phyloP scores from a whole-genome alignment of 2,329 filamentous ascomycete genomes.

The Pseudogymnoascus sp. region DNA sequence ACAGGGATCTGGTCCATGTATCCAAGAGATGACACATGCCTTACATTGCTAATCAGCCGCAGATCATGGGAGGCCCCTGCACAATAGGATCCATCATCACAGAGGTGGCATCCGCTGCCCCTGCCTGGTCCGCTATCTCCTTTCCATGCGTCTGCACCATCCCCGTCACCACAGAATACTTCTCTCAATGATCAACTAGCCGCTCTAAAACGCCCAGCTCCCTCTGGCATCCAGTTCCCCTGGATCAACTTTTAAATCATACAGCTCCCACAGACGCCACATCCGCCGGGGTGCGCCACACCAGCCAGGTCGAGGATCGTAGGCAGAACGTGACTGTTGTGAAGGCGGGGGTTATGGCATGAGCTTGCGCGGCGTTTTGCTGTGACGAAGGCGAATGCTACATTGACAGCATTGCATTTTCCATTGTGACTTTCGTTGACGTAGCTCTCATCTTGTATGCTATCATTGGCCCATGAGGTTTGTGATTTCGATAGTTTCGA shows the following conservation, averaged over 20 bases:
- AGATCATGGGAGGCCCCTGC: background rate
- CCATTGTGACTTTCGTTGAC: background rate
- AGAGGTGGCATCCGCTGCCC: too few relatives aligned
- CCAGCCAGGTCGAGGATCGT: background rate
- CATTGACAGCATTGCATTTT: background rate
- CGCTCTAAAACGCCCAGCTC: too few relatives aligned
- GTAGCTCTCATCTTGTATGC: background rate
- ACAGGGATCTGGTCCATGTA: background rate
- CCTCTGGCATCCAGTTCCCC: too few relatives aligned
- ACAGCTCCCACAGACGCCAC: background rate
- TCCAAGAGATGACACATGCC: background rate
- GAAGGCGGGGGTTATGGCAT: too few relatives aligned
- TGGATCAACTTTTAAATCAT: background rate
- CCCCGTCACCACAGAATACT: too few relatives aligned
- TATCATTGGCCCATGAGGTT: background rate
- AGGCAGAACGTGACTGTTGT: too few relatives aligned
- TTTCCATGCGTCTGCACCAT: too few relatives aligned
- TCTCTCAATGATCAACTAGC: background rate
- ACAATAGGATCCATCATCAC: too few relatives aligned
- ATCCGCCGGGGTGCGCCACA: background rate
- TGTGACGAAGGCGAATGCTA: background rate
- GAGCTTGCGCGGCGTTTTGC: too few relatives aligned
- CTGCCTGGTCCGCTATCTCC: constrained; percentile 11
- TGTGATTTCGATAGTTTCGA: background rate
- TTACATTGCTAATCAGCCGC: too few relatives aligned